Conservation (phyloP, 1,284 basidiomycete genomes). For the Trametes hirsuta region DNA sequence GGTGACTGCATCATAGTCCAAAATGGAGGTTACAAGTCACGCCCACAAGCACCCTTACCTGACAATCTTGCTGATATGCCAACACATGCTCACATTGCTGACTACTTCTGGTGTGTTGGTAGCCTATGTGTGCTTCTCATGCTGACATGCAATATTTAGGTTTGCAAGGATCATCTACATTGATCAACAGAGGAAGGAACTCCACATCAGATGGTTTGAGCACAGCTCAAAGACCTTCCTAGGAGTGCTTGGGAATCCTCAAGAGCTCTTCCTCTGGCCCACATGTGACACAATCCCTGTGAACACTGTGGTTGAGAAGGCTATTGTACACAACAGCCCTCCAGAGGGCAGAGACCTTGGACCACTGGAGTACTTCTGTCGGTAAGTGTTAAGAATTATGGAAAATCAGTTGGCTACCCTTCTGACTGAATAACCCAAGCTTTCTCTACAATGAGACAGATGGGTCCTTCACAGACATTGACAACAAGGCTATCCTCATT, state of each 20-base stretch:
- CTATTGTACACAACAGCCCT: constrained; percentile 38
- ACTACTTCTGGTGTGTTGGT: constrained; percentile 63
- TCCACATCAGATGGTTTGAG: constrained; percentile 73
- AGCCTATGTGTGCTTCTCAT: background rate
- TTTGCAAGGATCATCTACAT: constrained; percentile 66
- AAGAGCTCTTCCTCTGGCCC: constrained; percentile 65
- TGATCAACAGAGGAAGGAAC: constrained; percentile 40
- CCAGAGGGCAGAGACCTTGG: background rate
- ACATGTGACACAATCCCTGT: constrained; percentile 52
- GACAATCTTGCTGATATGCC: constrained; percentile 38
- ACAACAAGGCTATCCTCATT: constrained; percentile 6
- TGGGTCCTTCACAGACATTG: constrained; percentile 38
- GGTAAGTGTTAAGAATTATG: constrained; percentile 40
- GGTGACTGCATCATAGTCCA: constrained; percentile 60
- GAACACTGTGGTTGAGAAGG: constrained; percentile 46
- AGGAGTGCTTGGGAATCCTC: constrained; percentile 57
- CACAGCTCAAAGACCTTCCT: constrained; percentile 63
- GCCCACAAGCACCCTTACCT: constrained; percentile 31
- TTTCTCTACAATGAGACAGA: constrained; percentile 32
- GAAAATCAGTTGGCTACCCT: background rate
- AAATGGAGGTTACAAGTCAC: constrained; percentile 37
- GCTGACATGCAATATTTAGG: constrained; percentile 42
- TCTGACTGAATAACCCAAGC: constrained; percentile 25
- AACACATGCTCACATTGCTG: constrained; percentile 42
- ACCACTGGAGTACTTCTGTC: constrained; percentile 56